Percentiles rank a stretch among this genome's conserved stretches.
Evolutionary conservation across 2,329 filamentous ascomycete species (phyloP).

Genomic region (Penicillium sp.): DNA sequence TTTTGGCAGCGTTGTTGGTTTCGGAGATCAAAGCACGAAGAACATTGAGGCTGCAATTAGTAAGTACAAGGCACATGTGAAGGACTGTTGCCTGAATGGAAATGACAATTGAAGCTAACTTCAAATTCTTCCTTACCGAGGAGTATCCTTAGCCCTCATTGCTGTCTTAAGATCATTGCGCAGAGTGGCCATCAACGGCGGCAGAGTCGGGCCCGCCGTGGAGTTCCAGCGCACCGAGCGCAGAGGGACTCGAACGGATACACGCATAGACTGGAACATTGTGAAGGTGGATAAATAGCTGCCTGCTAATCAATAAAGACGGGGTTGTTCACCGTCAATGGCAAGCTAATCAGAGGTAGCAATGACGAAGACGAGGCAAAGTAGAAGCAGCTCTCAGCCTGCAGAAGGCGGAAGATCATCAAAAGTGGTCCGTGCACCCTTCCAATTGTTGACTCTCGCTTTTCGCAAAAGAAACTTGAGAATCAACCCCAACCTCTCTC

Average conservation of each 20-base stretch:
- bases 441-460: slow-evolving; percentile 30
- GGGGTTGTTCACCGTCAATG: neutral
- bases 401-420: slow-evolving; percentile 29
- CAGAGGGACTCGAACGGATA: slow-evolving; percentile 33
- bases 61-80: neutral
- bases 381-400: slow-evolving; percentile 3
- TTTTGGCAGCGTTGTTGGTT: slow-evolving; percentile 54
- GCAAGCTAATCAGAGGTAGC: neutral
- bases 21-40: slow-evolving; percentile 55
- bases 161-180: slow-evolving; percentile 53
- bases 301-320: neutral
- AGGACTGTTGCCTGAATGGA: neutral
- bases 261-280: slow-evolving; percentile 42
- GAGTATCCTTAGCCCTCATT: slow-evolving; percentile 54
- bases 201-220: slow-evolving; percentile 39
- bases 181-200: slow-evolving; percentile 51
- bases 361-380: neutral
- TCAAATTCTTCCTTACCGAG: slow-evolving; percentile 39
- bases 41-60: slow-evolving; percentile 48
- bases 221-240: slow-evolving; percentile 46
- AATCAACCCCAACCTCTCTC: slow-evolving; percentile 16
- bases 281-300: neutral
- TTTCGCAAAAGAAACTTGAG: slow-evolving; percentile 26
- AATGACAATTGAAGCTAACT: neutral
- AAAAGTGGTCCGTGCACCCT: slow-evolving; percentile 41